Evolutionary conservation across 2,329 filamentous ascomycete species (phyloP).

Genomic region (Colletotrichum sp.): DNA sequence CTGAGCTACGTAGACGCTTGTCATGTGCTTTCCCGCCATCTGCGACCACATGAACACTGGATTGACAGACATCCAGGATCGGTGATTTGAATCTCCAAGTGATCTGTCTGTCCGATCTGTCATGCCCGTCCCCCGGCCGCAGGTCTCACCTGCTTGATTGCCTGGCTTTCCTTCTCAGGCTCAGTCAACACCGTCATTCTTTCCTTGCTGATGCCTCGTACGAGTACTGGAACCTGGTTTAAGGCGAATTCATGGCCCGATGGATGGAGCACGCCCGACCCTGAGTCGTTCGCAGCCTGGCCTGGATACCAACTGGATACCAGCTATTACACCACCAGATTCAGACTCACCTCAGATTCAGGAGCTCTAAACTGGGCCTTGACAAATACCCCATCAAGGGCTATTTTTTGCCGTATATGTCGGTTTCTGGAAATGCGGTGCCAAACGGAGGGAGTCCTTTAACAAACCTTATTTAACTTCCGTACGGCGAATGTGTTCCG

Average conservation of each 20-base stretch:
- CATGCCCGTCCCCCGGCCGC: neutral
- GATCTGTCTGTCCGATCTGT: neutral
- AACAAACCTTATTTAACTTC: neutral
- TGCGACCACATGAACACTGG: neutral
- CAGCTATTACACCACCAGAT: neutral
- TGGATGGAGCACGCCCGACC: neutral
- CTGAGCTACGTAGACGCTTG: neutral
- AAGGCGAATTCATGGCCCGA: neutral
- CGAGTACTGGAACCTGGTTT: neutral
- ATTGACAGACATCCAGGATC: neutral
- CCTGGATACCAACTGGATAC: neutral
- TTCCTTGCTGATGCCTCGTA: neutral
- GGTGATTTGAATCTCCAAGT: neutral
- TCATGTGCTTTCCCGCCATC: neutral
- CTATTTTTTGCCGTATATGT: neutral
- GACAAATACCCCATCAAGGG: neutral
- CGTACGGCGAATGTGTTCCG: neutral
- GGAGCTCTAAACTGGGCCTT: neutral
- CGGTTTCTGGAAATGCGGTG: neutral
- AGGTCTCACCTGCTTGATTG: neutral
- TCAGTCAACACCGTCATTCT: neutral
- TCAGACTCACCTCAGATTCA: neutral
- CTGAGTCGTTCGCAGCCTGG: neutral
- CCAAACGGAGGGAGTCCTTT: neutral
- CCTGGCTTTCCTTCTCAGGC: neutral